Base-by-base conservation (phyloP, 805 yeast genomes). In the Wickerhamomyces rabaulensis region DNA sequence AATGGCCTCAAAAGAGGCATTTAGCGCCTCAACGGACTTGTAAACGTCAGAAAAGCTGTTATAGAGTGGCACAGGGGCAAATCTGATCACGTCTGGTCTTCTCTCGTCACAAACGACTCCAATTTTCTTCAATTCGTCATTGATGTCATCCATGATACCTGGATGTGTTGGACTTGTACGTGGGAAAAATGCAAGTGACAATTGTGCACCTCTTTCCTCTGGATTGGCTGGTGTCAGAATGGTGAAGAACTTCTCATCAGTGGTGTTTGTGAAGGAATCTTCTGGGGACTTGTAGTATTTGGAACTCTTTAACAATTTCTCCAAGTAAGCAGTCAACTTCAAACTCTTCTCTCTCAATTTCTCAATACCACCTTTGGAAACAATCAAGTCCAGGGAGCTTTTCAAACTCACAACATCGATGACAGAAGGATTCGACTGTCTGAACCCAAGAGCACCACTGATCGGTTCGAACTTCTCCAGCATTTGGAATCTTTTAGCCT, bases 341-440 rank as follows among this genome's bases (percentile, higher is more conserved):
- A 78, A 49, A 33, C 90, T 77, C 53, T 84, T 81, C 25, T 63
- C 60, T 38, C 91, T 71, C 22, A 90, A 62, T 3, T 58, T 63
- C 3, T 64, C 61, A 38, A 91, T 74, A 0, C 95, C 95, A 2
- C 95, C 92, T 41, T 69, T 75, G 50, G 70, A 62, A 36, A 70
- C 54, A 56, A 84, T 78, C 2, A 85, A 51, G 52, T 83, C 80
- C 29, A 91, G 68, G 1, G 95, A 81, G 8, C 85, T 73, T 39
- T 75, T 74, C 31, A 91, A 62, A 0, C 95, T 73, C 6, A 87
- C 94, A 12, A 86, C 87, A 61, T 89, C 96, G 41, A 89, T 64
- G 9, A 91, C 96, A 52, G 90, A 82, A 2, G 96, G 96, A 66
- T 91, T 91, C 16, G 95, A 86, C 67, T 89, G 95, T 56, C 95